Conservation (phyloP, 2,329 filamentous ascomycete genomes). For the Diaporthe eres region DNA sequence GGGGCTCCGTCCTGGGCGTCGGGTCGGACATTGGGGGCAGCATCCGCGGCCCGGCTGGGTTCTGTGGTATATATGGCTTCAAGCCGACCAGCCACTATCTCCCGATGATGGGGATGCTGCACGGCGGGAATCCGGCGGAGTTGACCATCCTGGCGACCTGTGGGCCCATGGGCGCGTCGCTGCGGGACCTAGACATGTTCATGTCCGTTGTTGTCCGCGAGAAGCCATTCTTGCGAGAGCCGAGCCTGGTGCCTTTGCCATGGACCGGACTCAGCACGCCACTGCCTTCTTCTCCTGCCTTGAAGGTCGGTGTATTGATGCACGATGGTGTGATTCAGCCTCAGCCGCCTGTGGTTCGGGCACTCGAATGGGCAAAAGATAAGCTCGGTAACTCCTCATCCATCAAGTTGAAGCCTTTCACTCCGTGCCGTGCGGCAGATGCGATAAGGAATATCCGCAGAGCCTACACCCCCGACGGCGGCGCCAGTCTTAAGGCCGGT, state of each 20-base stretch:
- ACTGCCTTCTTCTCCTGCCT: constrained; percentile 27
- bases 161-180: constrained; percentile 51
- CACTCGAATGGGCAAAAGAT: constrained; percentile 52
- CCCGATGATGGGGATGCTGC: constrained; percentile 47
- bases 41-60: constrained; percentile 55
- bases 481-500: constrained; percentile 48
- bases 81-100: constrained; percentile 46
- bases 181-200: constrained; percentile 54
- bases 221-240: constrained; percentile 49
- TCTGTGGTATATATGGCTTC: constrained; percentile 51
- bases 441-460: constrained; percentile 51
- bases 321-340: constrained; percentile 55
- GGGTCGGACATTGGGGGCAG: constrained; percentile 60
- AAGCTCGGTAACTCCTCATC: constrained; percentile 42
- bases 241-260: constrained; percentile 48
- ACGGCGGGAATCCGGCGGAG: constrained; percentile 48
- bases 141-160: constrained; percentile 53
- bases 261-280: constrained; percentile 50
- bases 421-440: constrained; percentile 49
- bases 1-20: constrained; percentile 57
- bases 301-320: constrained; percentile 61
- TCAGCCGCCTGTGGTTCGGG: constrained; percentile 54
- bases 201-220: constrained; percentile 46
- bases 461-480: constrained; percentile 64
- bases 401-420: constrained; percentile 54